A percentile compares a stretch with the other conserved stretches of the same genome.
These are phyloP conservation scores for Penicillium hordei DNA, from an alignment of 2,329 filamentous ascomycete species.

Conservation along the genomic window DNA sequence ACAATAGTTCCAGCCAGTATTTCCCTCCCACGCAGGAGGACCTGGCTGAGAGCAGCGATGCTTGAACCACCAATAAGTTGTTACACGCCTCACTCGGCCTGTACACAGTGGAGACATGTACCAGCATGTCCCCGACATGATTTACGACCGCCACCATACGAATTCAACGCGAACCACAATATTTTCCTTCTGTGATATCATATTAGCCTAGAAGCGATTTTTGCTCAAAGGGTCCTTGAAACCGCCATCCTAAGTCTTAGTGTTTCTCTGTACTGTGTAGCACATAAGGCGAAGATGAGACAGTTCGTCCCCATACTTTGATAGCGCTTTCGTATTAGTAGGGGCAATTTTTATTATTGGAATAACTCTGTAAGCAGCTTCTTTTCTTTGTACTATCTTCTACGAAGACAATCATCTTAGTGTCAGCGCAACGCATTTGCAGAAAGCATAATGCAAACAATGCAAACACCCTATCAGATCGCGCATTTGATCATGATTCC, in stretches of 20 bases:
- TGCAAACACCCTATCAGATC: slow-evolving; percentile 19
- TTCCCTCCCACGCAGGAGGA: slow-evolving; percentile 51
- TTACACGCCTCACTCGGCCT: not conserved
- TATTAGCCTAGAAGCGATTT: not conserved
- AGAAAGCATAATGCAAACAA: slow-evolving; percentile 10
- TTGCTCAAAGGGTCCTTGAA: not conserved
- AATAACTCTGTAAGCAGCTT: not conserved
- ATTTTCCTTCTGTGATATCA: not conserved
- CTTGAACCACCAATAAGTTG: not conserved
- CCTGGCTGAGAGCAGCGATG: not conserved
- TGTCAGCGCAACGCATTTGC: not conserved
- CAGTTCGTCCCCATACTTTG: not conserved
- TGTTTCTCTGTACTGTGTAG: not conserved
- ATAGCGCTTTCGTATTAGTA: not conserved
- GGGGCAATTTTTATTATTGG: no score
- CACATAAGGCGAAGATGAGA: not conserved
- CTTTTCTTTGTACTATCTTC: not conserved
- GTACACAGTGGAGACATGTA: not conserved
- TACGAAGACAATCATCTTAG: not conserved
- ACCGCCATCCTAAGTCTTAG: not conserved
- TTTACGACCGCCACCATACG: not conserved
- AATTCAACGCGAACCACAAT: not conserved
- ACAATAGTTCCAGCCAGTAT: slow-evolving; percentile 40
- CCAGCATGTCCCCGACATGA: not conserved
- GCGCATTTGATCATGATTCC: slow-evolving; percentile 4